Percentiles rank a stretch among this genome's conserved stretches.
Evolutionary conservation across 2,329 filamentous ascomycete species (phyloP).

Genomic region (Colletotrichum salicis): DNA sequence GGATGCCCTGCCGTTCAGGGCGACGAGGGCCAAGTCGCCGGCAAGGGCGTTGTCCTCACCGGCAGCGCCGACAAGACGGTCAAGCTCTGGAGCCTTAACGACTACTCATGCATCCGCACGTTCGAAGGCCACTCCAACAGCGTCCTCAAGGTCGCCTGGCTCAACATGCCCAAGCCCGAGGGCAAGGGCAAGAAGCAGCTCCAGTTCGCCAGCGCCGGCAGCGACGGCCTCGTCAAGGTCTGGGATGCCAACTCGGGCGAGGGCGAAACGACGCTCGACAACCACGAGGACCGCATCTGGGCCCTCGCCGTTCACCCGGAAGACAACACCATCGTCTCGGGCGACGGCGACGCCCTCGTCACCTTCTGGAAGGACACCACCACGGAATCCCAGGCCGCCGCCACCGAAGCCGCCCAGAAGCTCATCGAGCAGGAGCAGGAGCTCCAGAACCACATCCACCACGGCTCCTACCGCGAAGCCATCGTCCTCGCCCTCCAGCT

Average conservation of each 20-base stretch:
- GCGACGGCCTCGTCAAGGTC: slow-evolving; percentile 94
- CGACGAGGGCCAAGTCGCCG: slow-evolving; percentile 77
- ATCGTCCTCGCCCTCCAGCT: slow-evolving; percentile 92
- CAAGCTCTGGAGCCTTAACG: slow-evolving; percentile 91
- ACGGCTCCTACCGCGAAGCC: slow-evolving; percentile 89
- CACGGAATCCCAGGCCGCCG: slow-evolving; percentile 78
- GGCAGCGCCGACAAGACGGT: slow-evolving; percentile 96
- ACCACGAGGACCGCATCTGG: slow-evolving; percentile 97
- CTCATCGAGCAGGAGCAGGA: slow-evolving; percentile 95
- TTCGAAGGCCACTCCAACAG: slow-evolving; percentile 98
- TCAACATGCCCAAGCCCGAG: slow-evolving; percentile 64
- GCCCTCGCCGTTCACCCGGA: slow-evolving; percentile 79
- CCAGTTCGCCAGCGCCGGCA: slow-evolving; percentile 86
- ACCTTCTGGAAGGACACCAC: slow-evolving; percentile 98
- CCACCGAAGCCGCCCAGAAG: slow-evolving; percentile 78
- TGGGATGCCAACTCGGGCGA: slow-evolving; percentile 93
- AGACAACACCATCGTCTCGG: slow-evolving; percentile 83
- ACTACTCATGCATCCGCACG: slow-evolving; percentile 92
- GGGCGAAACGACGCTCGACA: slow-evolving; percentile 89
- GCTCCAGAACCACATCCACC: slow-evolving; percentile 90
- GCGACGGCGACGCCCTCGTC: slow-evolving; percentile 90
- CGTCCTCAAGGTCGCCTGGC: slow-evolving; percentile 92
- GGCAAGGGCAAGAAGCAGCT: slow-evolving; percentile 69
- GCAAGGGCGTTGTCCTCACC: slow-evolving; percentile 85
- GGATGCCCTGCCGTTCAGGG: slow-evolving; percentile 79